Percentiles rank a stretch among this genome's conserved stretches.
Evolutionary conservation across 257 asterid species (phyloP).

Genomic region (Nicotiana tomentosiformis): DNA sequence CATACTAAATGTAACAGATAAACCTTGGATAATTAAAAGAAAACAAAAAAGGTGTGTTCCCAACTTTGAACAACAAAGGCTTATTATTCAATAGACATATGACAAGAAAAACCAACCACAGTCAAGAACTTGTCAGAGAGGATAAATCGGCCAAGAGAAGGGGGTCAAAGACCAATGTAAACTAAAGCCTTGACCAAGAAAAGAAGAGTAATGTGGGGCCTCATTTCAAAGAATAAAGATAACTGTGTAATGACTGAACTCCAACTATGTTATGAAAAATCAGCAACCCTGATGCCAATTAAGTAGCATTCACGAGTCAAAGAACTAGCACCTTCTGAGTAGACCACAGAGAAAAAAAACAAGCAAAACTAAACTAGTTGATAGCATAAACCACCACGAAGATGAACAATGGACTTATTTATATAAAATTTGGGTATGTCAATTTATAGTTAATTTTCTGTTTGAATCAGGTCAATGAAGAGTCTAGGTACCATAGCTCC

Average conservation of each 20-base stretch:
- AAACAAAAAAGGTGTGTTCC: neutral
- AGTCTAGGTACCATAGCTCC: neutral
- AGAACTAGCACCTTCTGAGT: neutral
- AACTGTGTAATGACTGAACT: neutral
- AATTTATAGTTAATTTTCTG: neutral
- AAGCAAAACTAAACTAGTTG: neutral
- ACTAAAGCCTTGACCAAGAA: neutral
- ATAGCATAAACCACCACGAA: neutral
- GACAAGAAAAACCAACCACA: neutral
- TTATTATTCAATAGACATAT: neutral
- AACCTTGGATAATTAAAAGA: conserved; percentile 10
- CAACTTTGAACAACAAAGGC: neutral
- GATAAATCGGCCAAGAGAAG: neutral
- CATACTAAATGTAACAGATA: neutral
- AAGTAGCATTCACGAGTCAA: neutral
- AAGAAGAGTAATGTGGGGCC: neutral
- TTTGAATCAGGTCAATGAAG: neutral
- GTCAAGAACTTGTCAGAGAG: neutral
- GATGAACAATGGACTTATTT: conserved; percentile 5
- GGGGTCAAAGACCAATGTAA: neutral
- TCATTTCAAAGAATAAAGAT: neutral
- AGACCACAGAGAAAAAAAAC: neutral
- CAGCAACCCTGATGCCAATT: neutral
- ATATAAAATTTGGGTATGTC: neutral
- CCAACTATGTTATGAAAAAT: neutral